Evolutionary conservation across 768 basidiomycete species (phyloP).

Genomic region (Serendipita sp.): DNA sequence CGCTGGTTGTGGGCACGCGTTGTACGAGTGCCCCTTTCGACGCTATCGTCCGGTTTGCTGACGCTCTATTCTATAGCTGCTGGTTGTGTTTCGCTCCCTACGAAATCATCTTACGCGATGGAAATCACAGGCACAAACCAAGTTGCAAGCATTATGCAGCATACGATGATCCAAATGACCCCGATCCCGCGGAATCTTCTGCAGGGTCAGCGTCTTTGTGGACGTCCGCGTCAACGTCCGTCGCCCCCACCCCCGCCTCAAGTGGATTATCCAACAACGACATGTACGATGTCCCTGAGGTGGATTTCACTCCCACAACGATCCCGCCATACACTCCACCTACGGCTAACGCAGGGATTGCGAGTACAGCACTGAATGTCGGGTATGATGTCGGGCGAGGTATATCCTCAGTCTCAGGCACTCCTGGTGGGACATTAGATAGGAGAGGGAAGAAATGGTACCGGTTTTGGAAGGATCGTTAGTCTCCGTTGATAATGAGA

Average conservation of each 20-base stretch:
- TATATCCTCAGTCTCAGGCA: not conserved
- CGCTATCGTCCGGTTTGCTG: not conserved
- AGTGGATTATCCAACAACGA: too few relatives aligned
- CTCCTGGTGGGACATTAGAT: not conserved
- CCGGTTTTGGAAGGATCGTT: not conserved
- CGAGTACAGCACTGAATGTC: too few relatives aligned
- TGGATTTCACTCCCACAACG: not conserved
- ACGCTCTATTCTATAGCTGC: not conserved
- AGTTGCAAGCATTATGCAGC: conserved; percentile 1
- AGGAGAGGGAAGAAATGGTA: not conserved
- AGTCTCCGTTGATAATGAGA: too few relatives aligned
- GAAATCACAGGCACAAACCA: not conserved
- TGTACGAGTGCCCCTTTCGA: not conserved
- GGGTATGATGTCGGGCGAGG: too few relatives aligned
- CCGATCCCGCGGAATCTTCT: too few relatives aligned
- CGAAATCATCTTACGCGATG: not conserved
- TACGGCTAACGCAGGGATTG: not conserved
- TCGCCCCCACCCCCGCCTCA: too few relatives aligned
- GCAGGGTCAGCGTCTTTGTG: not conserved
- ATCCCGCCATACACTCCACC: not conserved
- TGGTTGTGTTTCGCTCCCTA: conserved; percentile 2
- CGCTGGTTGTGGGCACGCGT: not conserved
- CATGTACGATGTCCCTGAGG: not conserved
- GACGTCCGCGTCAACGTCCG: too few relatives aligned
- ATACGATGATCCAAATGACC: not conserved